Base-by-base conservation (phyloP, 495 filamentous ascomycete genomes). In the Tetracladium setigerum region DNA sequence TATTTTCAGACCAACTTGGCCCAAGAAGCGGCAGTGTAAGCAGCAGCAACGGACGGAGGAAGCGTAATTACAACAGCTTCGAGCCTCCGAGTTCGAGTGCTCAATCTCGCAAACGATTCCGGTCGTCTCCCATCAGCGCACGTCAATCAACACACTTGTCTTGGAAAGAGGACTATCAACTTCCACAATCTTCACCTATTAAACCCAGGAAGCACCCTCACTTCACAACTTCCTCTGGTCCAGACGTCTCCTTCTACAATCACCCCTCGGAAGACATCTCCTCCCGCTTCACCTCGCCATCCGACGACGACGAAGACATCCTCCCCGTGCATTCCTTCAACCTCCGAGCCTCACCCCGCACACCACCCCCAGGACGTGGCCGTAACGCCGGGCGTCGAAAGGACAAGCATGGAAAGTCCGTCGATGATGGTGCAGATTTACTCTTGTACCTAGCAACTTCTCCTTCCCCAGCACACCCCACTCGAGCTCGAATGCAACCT, bases 381-480 rank as follows among this genome's bases (percentile, higher is more conserved):
- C 47, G 27, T 38, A 8, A 36, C 4, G 46, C 45, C n/a, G 43
- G 48, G 2, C 50, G 53, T 14, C 49, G 31, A 31, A 56, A 54
- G 16, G 56, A 55, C n/a, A 59, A 48, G 47, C 71, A 71, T 48
- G 59, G 65, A 57, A 72, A 72, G 58, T 55, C 68, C 10, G 86
- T 83, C 41, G 83, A 92, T 59, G 87, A 92, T 60, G 92, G 88
- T 15, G 94, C 89, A 7, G 91, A 94, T 65, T 71, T 97, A 31
- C 76, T 99, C 14, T 71, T 99, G 34, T 95, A 89, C 63, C 77
- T 99, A 22, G 90, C 91, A 51, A 84, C 89, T 30, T 96, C 92
- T 15, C 92, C 92, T 1, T 95, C 89, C 0, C 87, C 89, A 0
- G 88, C 87, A 6, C 67, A 72, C 33, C 58, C 55, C 8, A 24